Conservation (phyloP, 352 stramenopile genomes). For the Plasmopara halstedii region DNA sequence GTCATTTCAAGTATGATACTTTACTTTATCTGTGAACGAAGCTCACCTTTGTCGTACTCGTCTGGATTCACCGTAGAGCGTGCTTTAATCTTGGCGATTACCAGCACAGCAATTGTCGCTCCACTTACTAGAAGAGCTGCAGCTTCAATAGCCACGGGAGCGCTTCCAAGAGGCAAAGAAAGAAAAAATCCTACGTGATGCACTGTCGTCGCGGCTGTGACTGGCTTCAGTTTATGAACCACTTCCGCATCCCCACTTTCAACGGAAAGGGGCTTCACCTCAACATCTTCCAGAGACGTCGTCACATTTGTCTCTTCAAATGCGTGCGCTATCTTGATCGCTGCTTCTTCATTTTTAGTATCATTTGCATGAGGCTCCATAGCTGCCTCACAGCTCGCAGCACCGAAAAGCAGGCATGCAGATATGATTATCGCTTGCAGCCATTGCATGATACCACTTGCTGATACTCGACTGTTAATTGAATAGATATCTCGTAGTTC, state of each 20-base stretch:
- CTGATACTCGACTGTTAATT: neutral
- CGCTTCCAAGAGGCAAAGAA: conserved; percentile 7
- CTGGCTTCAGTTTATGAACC: conserved; percentile 5
- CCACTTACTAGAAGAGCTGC: conserved; percentile 24
- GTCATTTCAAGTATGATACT: neutral
- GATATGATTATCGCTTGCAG: neutral
- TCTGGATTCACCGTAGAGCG: conserved; percentile 5
- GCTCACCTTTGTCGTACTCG: conserved; percentile 15
- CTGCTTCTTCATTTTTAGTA: neutral
- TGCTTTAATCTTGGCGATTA: conserved; percentile 17
- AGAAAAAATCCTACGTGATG: neutral
- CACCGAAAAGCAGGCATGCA: conserved; percentile 3
- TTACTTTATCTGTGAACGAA: neutral
- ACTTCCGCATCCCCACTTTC: conserved; percentile 4
- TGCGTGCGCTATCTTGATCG: conserved; percentile 8
- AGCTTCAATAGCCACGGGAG: conserved; percentile 23
- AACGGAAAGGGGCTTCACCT: conserved; percentile 3
- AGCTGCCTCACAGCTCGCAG: neutral
- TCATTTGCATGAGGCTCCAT: neutral
- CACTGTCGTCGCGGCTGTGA: neutral
- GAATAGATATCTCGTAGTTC: conserved; percentile 13
- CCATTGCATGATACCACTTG: conserved; percentile 9
- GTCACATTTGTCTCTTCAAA: conserved; percentile 19
- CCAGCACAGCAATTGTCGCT: conserved; percentile 17
- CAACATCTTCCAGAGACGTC: conserved; percentile 12